Evolutionary conservation across 306 rosid genomes (phyloP), one percentile per base, ranked within the genome.

Genomic region (Hippophae gyantsensis): DNA sequence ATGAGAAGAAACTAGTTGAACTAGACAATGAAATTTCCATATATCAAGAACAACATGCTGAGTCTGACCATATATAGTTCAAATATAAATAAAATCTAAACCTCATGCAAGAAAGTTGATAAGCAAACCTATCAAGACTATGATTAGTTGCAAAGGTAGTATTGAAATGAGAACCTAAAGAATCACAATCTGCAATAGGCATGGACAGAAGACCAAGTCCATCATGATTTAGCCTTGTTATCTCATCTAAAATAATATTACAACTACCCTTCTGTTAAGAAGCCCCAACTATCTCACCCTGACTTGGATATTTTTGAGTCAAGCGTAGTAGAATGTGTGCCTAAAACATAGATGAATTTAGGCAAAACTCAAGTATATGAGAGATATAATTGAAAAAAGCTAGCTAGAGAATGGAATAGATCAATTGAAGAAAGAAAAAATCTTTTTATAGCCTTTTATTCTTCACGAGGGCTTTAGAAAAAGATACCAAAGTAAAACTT

Each of bases 361-460:
- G 99, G 99, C 0, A 83, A 73, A 64, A 81, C 80, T 40, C 99
- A 95, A 1, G 48, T 18, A 46, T 92, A 88, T 0, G 82, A 64
- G 9, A 92, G 68, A 14, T 95, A 87, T 48, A 92, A 63, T 13
- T 76, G 86, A 50, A 92, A 89, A 69, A 84, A 87, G 58, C 98
- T 96, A 0, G 96, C 79, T 0, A 93, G 98, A 13, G 96, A 87
- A 76, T 92, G 95, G 69, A 92, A 88, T 40, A 92, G 74, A 76
- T 92, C 98, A 6, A 84, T 85, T 6, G 98, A 92, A 48, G 98
- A 92, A 62, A 92, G 95, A 47, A 86, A 58, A 82, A 92, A 92
- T 92, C 96, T 64, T 80, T 92, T 79, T 87, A 96, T 45, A 92
- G 63, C 62, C 81, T 88, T 6, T 83, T 87, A 58, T 81, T 72